Evolutionary conservation across 2,329 filamentous ascomycete species (phyloP).

Genomic region (Paraphaeosphaeria sporulosa): DNA sequence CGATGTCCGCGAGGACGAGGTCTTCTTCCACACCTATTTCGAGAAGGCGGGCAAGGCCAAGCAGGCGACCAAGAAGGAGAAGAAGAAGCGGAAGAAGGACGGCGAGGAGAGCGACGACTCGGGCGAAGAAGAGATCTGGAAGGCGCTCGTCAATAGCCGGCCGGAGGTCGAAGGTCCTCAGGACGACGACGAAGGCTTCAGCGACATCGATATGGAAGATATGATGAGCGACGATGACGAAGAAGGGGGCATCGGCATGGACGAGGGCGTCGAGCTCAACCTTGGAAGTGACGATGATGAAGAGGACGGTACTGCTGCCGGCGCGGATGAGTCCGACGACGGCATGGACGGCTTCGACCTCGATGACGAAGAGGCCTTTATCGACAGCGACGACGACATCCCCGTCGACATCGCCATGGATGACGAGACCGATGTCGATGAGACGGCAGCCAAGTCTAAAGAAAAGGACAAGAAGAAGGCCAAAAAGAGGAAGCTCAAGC

Average conservation of each 20-base stretch:
- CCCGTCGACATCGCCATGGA: constrained; percentile 57
- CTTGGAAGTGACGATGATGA: constrained; percentile 59
- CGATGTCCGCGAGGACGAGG: constrained; percentile 87
- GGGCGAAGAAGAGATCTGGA: constrained; percentile 85
- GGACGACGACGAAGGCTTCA: constrained; percentile 63
- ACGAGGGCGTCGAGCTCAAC: constrained; percentile 52
- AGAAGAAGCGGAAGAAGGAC: constrained; percentile 57
- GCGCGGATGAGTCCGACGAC: constrained; percentile 38
- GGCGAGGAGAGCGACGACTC: constrained; percentile 59
- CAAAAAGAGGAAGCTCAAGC: constrained; percentile 85
- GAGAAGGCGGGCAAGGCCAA: constrained; percentile 66
- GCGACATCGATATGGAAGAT: constrained; percentile 59
- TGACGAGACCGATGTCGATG: constrained; percentile 51
- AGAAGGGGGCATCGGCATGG: constrained; percentile 50
- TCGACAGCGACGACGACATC: constrained; percentile 63
- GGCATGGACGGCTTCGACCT: constrained; percentile 53
- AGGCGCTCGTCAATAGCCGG: constrained; percentile 81
- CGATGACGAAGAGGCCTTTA: constrained; percentile 63
- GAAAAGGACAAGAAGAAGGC: constrained; percentile 54
- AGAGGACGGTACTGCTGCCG: constrained; percentile 53
- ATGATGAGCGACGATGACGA: constrained; percentile 56
- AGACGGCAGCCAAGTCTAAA: constrained; percentile 48
- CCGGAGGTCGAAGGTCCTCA: constrained; percentile 78
- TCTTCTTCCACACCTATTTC: constrained; percentile 99
- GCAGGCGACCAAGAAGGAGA: constrained; percentile 63